Conservation (phyloP, 306 rosid genomes). For the Abrus pulchellus region DNA sequence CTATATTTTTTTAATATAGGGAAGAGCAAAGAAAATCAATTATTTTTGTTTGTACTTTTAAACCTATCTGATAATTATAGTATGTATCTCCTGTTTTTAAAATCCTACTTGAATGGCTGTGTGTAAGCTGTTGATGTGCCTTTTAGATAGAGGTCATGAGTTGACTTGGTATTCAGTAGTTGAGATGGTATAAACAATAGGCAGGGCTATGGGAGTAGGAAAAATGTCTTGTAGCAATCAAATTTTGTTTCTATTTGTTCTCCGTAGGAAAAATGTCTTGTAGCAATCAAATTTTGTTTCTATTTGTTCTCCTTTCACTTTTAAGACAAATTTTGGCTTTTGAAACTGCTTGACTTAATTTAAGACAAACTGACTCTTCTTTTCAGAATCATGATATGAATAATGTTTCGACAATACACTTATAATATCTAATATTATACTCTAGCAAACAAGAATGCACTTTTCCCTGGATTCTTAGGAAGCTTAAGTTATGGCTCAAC, state of each 20-base stretch:
- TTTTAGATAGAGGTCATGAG: slow-evolving; percentile 36
- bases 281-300: neutral
- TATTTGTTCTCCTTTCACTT: slow-evolving; percentile 28
- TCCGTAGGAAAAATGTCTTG: slow-evolving; percentile 4
- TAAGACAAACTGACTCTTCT: slow-evolving; percentile 1
- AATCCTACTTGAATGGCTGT: slow-evolving; percentile 21
- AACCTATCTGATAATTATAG: slow-evolving; percentile 22
- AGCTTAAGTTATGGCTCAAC: slow-evolving; percentile 27
- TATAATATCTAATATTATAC: neutral
- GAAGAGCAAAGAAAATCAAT: slow-evolving; percentile 32
- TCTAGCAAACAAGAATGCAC: slow-evolving; percentile 12
- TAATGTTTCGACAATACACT: neutral
- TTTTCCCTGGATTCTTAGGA: slow-evolving; percentile 36
- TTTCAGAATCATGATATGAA: slow-evolving; percentile 31
- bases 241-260: slow-evolving; percentile 24
- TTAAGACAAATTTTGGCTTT: slow-evolving; percentile 16
- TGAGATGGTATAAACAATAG: slow-evolving; percentile 34
- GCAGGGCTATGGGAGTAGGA: slow-evolving; percentile 35
- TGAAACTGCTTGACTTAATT: slow-evolving; percentile 23
- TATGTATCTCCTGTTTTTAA: slow-evolving; percentile 24
- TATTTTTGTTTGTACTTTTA: slow-evolving; percentile 28
- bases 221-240: slow-evolving; percentile 1
- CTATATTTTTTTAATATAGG: slow-evolving; percentile 13
- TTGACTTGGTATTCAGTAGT: slow-evolving; percentile 26
- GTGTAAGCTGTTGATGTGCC: slow-evolving; percentile 38